phyloP scores from a whole-genome alignment of 768 basidiomycete genomes.

The Rhodotorula kratochvilovae region DNA sequence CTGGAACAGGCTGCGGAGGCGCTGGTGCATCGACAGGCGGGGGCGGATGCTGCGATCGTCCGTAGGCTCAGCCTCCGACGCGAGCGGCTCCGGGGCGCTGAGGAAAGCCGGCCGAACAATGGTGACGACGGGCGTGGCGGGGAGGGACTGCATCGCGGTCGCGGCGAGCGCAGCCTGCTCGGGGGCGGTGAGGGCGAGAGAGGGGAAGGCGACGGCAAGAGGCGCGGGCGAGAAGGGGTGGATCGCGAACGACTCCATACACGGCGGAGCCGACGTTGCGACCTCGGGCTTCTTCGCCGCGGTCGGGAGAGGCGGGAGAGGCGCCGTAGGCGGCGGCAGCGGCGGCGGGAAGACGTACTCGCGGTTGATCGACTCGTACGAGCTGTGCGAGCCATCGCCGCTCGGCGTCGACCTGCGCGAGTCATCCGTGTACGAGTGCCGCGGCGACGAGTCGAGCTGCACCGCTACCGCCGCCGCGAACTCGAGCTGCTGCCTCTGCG shows the following conservation, averaged over 20 bases:
- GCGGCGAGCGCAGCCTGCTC: no score
- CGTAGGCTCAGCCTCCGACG: not conserved
- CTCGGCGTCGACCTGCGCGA: no score
- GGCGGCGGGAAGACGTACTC: not conserved
- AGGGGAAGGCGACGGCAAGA: not conserved
- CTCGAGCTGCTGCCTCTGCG: not conserved
- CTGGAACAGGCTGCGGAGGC: slow-evolving; percentile 1
- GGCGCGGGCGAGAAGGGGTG: not conserved
- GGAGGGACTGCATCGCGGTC: no score
- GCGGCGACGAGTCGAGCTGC: not conserved
- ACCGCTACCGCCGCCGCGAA: not conserved
- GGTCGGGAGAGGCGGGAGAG: no score
- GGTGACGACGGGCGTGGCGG: no score
- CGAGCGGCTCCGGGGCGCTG: not conserved
- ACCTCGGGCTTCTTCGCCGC: no score
- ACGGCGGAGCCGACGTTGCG: no score
- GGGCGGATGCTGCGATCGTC: not conserved
- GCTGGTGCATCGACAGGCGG: slow-evolving; percentile 9
- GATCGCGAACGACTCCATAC: no score
- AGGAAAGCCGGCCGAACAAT: not conserved
- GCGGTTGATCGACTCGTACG: slow-evolving; percentile 1
- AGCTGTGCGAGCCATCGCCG: not conserved
- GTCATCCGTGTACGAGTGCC: no score
- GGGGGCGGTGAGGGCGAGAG: not conserved
- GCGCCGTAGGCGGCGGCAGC: not conserved